Percentiles rank a stretch among this genome's conserved stretches.
Conservation (phyloP, 306 rosid genomes). For the Vigna trinervia region DNA sequence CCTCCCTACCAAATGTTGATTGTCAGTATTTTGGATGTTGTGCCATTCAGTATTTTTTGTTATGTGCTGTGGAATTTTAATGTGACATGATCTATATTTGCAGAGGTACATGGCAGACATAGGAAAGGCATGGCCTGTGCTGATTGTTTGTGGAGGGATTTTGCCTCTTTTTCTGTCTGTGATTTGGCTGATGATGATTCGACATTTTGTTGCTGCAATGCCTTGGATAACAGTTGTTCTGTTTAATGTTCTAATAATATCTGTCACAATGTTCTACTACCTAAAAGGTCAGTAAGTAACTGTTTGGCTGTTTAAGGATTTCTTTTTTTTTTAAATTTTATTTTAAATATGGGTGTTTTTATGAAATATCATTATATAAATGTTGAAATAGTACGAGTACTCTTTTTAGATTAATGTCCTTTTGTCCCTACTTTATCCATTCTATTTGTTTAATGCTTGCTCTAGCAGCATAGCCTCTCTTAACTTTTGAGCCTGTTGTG, state of each 20-base stretch:
- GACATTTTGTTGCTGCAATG: constrained; percentile 95
- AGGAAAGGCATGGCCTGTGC: constrained; percentile 95
- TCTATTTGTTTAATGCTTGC: constrained; percentile 14
- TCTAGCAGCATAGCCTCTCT: constrained; percentile 1
- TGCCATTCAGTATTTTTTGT: not conserved
- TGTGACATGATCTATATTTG: constrained; percentile 36
- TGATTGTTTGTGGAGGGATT: constrained; percentile 95
- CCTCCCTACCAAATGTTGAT: not conserved
- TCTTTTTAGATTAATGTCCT: not conserved
- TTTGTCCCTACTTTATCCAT: not conserved
- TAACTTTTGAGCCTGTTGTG: not conserved
- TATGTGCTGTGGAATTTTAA: constrained; percentile 21
- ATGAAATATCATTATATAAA: constrained; percentile 27
- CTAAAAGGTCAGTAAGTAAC: constrained; percentile 79
- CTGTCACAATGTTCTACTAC: constrained; percentile 87
- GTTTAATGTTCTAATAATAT: constrained; percentile 79
- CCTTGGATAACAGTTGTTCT: constrained; percentile 92
- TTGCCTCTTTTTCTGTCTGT: constrained; percentile 90
- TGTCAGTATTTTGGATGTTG: not conserved
- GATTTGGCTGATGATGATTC: constrained; percentile 93
- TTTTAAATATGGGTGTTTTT: constrained; percentile 4
- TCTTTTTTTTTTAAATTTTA: constrained; percentile 31
- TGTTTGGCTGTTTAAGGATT: constrained; percentile 23
- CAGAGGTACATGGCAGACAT: constrained; percentile 99
- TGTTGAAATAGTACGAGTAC: not conserved